Conservation (phyloP, 176 grass and related monocot species). For the Juncus inflexus region DNA sequence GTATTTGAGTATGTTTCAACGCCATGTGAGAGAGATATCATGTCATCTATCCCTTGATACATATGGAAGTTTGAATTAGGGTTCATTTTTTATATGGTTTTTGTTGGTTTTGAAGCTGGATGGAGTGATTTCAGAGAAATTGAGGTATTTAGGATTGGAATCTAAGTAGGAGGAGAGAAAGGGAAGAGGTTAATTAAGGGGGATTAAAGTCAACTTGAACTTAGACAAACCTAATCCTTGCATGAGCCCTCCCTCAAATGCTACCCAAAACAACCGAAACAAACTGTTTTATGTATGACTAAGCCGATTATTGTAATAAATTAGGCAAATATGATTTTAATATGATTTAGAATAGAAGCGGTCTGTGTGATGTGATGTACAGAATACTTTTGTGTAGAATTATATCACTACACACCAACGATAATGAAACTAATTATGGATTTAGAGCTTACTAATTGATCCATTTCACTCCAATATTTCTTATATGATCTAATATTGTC, state of each 20-base stretch:
- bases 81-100: neutral
- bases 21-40: neutral
- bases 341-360: constrained; percentile 9
- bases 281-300: neutral
- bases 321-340: neutral
- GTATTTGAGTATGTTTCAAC: neutral
- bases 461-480: no score
- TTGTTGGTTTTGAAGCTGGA: neutral
- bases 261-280: neutral
- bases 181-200: neutral
- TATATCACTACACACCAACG: neutral
- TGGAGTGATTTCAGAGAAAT: no score
- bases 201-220: constrained; percentile 3
- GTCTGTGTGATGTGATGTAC: neutral
- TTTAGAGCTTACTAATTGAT: no score
- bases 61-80: constrained; percentile 1
- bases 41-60: neutral
- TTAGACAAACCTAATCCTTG: neutral
- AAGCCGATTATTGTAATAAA: neutral
- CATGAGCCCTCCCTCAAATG: constrained; percentile 4
- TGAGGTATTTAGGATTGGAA: neutral
- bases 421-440: no score
- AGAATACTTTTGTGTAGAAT: neutral
- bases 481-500: no score
- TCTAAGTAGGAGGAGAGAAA: neutral